A percentile compares a stretch with the other conserved stretches of the same genome.
Conservation (phyloP, 352 stramenopile species). For the Phytopythium boreale region DNA sequence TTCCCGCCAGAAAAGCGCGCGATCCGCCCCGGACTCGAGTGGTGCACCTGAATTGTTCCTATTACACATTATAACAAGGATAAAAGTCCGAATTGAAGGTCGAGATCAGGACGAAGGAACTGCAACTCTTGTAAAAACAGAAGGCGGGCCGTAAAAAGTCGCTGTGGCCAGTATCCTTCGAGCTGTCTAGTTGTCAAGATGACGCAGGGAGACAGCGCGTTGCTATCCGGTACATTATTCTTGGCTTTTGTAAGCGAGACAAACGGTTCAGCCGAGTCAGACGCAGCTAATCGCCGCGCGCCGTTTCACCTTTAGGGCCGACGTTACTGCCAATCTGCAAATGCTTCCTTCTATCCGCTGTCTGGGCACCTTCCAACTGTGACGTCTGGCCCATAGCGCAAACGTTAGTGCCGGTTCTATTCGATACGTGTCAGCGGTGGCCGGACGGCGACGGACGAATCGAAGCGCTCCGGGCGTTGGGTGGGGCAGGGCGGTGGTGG, state of each 20-base stretch:
- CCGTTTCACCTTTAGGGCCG: too few relatives aligned
- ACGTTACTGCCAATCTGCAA: too few relatives aligned
- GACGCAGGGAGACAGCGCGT: conserved; percentile 4
- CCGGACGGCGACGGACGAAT: too few relatives aligned
- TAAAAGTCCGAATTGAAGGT: not conserved
- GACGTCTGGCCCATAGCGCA: too few relatives aligned
- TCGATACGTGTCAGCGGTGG: too few relatives aligned
- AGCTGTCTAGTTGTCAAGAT: conserved; percentile 2
- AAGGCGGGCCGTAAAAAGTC: not conserved
- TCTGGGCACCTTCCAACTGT: too few relatives aligned
- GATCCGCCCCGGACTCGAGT: not conserved
- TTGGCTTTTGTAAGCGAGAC: not conserved
- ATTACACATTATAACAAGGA: not conserved
- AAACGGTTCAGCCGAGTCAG: not conserved
- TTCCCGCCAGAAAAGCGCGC: not conserved
- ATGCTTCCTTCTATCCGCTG: too few relatives aligned
- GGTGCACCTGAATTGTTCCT: not conserved
- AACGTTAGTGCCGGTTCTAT: too few relatives aligned
- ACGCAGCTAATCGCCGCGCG: not conserved
- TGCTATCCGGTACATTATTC: not conserved
- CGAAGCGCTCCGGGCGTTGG: too few relatives aligned
- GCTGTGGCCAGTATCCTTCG: not conserved
- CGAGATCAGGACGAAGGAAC: not conserved
- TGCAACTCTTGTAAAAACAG: conserved; percentile 6
- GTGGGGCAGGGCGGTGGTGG: too few relatives aligned